phyloP scores from a whole-genome alignment of 345 rosid species.

The Luvunga scandens region DNA sequence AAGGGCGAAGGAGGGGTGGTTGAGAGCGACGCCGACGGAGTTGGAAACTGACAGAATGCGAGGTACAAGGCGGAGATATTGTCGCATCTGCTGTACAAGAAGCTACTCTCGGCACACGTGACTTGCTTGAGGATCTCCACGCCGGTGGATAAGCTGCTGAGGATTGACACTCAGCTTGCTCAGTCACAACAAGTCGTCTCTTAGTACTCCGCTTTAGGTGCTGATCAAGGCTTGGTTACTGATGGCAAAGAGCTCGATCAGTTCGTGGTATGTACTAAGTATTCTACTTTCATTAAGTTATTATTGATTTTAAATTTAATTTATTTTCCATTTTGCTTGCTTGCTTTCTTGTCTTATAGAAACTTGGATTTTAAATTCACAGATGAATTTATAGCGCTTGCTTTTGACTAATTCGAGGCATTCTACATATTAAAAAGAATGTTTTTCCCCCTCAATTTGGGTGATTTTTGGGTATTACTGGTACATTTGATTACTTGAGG shows the following conservation, averaged over 20 bases:
- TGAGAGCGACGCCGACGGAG: conserved; percentile 46
- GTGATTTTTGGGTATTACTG: background rate
- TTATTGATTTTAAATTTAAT: background rate
- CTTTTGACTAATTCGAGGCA: conserved; percentile 7
- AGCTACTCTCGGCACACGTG: conserved; percentile 89
- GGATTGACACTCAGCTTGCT: conserved; percentile 93
- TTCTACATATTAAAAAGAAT: background rate
- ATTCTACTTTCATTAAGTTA: too few species aligned
- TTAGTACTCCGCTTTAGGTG: conserved; percentile 72
- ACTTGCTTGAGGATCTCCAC: conserved; percentile 85
- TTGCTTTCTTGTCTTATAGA: conserved; percentile 10
- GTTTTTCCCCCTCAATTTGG: background rate
- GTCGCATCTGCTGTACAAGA: conserved; percentile 81
- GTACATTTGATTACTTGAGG: background rate
- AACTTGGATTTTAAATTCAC: conserved; percentile 1
- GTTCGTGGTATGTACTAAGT: too few species aligned
- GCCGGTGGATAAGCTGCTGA: conserved; percentile 89
- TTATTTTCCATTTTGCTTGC: background rate
- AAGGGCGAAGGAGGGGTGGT: conserved; percentile 44
- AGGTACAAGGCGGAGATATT: conserved; percentile 80
- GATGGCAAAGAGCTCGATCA: conserved; percentile 92
- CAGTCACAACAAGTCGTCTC: conserved; percentile 88
- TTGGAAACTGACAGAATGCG: conserved; percentile 79
- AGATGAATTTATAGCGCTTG: background rate
- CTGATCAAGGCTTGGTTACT: conserved; percentile 47